Conservation (phyloP, 2,329 filamentous ascomycete genomes). For the Colletotrichum viniferum region DNA sequence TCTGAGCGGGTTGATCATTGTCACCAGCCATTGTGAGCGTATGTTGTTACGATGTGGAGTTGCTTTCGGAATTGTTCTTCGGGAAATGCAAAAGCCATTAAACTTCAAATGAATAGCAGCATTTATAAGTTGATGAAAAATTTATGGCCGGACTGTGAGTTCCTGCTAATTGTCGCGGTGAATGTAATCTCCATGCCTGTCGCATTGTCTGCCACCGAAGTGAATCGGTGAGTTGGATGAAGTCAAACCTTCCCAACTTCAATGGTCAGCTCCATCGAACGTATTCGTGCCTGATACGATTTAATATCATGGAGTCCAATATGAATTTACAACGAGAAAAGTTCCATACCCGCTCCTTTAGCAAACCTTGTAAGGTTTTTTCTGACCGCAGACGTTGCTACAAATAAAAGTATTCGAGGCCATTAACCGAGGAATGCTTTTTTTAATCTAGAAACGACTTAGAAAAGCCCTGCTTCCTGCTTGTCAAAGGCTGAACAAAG, state of each 20-base stretch:
- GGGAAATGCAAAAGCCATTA: accelerated
- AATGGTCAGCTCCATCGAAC: not conserved
- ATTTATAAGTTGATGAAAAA: not conserved
- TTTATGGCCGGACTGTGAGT: not conserved
- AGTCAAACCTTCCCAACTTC: not conserved
- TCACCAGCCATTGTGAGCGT: not conserved
- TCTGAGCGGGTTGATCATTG: not conserved
- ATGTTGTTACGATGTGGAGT: not conserved
- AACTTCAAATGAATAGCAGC: not conserved
- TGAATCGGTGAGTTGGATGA: not conserved
- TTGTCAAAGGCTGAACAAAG: not conserved
- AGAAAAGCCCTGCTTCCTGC: accelerated
- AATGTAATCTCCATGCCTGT: not conserved
- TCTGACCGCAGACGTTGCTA: not conserved
- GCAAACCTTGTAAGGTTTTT: not conserved
- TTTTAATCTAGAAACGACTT: accelerated
- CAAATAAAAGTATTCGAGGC: not conserved
- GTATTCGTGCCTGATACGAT: not conserved
- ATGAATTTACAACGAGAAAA: not conserved
- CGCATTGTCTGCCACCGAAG: not conserved
- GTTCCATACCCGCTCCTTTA: not conserved
- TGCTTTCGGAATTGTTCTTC: accelerated
- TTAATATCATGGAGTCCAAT: not conserved
- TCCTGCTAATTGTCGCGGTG: not conserved
- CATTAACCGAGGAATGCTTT: not conserved